Percentiles rank a stretch among this genome's conserved stretches.
These are phyloP conservation scores for Beauveria caledonica DNA, from an alignment of 2,329 filamentous ascomycete species.

Conservation along the genomic window DNA sequence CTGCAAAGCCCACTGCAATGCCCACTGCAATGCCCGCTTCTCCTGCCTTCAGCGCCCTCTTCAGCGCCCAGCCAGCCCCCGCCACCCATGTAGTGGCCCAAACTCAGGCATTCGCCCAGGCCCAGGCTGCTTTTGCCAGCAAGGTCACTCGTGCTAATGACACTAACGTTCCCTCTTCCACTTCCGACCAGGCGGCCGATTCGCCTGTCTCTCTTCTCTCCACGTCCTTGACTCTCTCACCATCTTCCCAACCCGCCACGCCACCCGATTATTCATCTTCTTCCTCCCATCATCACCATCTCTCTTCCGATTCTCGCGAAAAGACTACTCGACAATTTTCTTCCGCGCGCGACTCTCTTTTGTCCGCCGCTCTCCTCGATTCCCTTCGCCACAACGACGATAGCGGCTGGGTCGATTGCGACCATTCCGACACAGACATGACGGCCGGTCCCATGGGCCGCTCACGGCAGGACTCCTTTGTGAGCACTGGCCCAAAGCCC, in stretches of 20 bases:
- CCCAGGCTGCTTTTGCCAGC: background rate
- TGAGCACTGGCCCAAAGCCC: conserved; percentile 56
- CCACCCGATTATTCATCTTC: conserved; percentile 11
- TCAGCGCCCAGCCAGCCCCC: background rate
- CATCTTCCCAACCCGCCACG: conserved; percentile 18
- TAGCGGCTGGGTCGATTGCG: conserved; percentile 18
- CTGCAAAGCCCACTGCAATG: too few relatives aligned
- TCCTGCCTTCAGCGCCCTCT: conserved; percentile 1
- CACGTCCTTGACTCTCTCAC: conserved; percentile 15
- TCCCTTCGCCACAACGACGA: conserved; percentile 19
- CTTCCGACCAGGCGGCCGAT: conserved; percentile 3
- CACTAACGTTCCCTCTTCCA: conserved; percentile 15
- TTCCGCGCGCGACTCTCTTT: conserved; percentile 14
- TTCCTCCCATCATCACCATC: conserved; percentile 8
- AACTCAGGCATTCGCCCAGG: background rate
- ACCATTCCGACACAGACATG: conserved; percentile 36
- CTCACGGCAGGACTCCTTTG: conserved; percentile 56
- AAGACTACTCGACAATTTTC: background rate
- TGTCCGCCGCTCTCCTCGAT: conserved; percentile 18
- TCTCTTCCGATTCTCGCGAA: conserved; percentile 17
- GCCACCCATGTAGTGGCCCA: background rate
- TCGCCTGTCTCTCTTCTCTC: conserved; percentile 12
- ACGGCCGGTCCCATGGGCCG: conserved; percentile 51
- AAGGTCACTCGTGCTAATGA: background rate
- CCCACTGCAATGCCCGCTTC: background rate